Conservation (phyloP, 2,329 filamentous ascomycete genomes). For the Diaporthe velutina region DNA sequence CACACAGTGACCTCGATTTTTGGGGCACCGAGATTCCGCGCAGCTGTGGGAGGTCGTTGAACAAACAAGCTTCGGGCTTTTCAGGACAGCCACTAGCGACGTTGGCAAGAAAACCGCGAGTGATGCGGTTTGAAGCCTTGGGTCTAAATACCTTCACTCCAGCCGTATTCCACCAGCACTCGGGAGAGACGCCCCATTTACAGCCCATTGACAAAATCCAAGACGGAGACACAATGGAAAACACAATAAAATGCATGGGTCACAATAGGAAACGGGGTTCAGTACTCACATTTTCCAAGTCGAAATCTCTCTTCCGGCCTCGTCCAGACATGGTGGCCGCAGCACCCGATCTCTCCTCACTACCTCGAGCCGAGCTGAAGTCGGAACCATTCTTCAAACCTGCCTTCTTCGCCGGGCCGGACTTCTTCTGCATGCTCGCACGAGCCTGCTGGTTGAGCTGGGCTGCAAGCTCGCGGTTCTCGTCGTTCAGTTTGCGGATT, state of each 20-base stretch:
- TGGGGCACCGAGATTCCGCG: neutral
- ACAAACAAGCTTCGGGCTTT: neutral
- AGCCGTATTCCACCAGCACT: constrained; percentile 7
- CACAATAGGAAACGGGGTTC: constrained; percentile 39
- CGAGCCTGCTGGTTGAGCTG: constrained; percentile 79
- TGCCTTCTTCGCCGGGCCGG: constrained; percentile 54
- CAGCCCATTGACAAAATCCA: neutral
- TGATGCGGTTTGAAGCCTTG: neutral
- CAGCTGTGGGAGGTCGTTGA: neutral
- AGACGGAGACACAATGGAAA: constrained; percentile 19
- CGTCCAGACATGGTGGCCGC: constrained; percentile 72
- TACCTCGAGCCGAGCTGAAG: constrained; percentile 76
- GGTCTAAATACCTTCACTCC: neutral
- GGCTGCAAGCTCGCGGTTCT: constrained; percentile 90
- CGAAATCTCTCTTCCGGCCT: constrained; percentile 82
- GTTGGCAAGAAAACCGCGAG: neutral
- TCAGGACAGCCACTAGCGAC: neutral
- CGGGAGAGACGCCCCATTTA: neutral
- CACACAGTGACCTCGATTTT: neutral
- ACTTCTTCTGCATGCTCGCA: constrained; percentile 63
- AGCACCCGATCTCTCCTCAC: constrained; percentile 79
- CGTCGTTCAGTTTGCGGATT: constrained; percentile 92
- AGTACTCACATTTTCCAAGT: constrained; percentile 82
- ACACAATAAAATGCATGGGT: neutral
- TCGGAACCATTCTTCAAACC: constrained; percentile 69